A percentile compares a stretch with the other conserved stretches of the same genome.
Evolutionary conservation across 352 stramenopile genomes (phyloP).

Genomic region (Globisporangium nodosum): DNA sequence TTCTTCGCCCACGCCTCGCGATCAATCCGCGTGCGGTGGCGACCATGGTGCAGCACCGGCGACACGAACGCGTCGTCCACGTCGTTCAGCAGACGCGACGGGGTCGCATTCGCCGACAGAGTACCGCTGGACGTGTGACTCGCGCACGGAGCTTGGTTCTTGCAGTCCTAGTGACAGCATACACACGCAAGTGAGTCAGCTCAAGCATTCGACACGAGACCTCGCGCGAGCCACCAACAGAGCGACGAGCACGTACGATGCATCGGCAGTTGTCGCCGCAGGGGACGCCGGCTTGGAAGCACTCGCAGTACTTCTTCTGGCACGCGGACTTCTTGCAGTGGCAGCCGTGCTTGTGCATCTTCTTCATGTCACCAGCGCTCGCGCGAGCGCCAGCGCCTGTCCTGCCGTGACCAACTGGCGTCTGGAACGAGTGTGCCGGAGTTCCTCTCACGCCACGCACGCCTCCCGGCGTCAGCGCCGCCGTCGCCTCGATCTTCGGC

Average conservation of each 20-base stretch:
- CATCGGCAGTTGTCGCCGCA: conserved; percentile 89
- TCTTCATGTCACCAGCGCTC: conserved; percentile 31
- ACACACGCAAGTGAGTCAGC: not conserved
- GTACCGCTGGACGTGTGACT: conserved; percentile 23
- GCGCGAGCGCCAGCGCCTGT: conserved; percentile 9
- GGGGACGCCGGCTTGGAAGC: conserved; percentile 88
- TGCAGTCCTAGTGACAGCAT: conserved; percentile 48
- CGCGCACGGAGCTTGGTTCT: conserved; percentile 61
- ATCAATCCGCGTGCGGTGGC: conserved; percentile 61
- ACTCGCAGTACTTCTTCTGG: conserved; percentile 98
- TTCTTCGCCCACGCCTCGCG: conserved; percentile 61
- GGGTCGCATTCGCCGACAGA: conserved; percentile 18
- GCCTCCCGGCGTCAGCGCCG: not conserved
- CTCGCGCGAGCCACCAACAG: not conserved
- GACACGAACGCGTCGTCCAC: conserved; percentile 61
- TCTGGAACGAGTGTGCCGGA: conserved; percentile 15
- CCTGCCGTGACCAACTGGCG: conserved; percentile 9
- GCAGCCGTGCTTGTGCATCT: conserved; percentile 93
- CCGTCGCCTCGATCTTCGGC: conserved; percentile 87
- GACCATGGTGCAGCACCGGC: conserved; percentile 41
- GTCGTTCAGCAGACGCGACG: conserved; percentile 19
- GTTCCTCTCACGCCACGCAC: not conserved
- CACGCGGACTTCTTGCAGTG: conserved; percentile 96
- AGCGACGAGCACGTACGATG: conserved; percentile 43
- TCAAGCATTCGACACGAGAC: not conserved